phyloP scores from a whole-genome alignment of 345 rosid genomes.

The Hibiscus trionum region DNA sequence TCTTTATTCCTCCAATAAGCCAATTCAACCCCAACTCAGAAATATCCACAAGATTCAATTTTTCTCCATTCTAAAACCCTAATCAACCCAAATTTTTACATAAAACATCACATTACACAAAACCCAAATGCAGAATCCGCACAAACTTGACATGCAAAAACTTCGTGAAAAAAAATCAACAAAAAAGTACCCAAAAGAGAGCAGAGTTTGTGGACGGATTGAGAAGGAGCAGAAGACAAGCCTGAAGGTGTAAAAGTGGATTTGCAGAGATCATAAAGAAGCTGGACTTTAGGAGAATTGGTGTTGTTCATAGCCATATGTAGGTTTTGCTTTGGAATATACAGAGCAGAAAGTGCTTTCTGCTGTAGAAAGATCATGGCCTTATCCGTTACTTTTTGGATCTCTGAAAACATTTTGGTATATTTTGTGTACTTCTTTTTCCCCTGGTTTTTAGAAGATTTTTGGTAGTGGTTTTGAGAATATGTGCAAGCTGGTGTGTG shows the following conservation, averaged over 20 bases:
- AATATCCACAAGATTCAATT: neutral
- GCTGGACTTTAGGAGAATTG: constrained; percentile 49
- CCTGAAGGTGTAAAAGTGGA: constrained; percentile 47
- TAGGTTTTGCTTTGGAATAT: constrained; percentile 20
- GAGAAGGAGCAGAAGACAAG: constrained; percentile 40
- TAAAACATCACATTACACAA: constrained; percentile 1
- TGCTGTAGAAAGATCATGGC: constrained; percentile 22
- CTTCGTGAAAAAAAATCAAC: neutral
- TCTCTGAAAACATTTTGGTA: constrained; percentile 33
- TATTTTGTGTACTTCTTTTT: neutral
- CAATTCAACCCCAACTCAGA: neutral
- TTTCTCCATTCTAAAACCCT: neutral
- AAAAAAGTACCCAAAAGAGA: constrained; percentile 60
- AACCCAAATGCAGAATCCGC: constrained; percentile 15
- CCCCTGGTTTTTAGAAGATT: neutral
- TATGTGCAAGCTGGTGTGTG: neutral
- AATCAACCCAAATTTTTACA: constrained; percentile 16
- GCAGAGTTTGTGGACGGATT: constrained; percentile 35
- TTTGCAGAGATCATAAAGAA: constrained; percentile 59
- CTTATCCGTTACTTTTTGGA: constrained; percentile 44
- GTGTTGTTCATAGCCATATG: constrained; percentile 35
- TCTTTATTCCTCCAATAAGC: neutral
- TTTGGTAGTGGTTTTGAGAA: neutral
- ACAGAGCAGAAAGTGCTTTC: constrained; percentile 3
- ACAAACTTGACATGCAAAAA: constrained; percentile 4